Evolutionary conservation across 1,284 basidiomycete species (phyloP), one percentile per base, ranked within the genome.

Genomic region (Wolfiporia cocos): DNA sequence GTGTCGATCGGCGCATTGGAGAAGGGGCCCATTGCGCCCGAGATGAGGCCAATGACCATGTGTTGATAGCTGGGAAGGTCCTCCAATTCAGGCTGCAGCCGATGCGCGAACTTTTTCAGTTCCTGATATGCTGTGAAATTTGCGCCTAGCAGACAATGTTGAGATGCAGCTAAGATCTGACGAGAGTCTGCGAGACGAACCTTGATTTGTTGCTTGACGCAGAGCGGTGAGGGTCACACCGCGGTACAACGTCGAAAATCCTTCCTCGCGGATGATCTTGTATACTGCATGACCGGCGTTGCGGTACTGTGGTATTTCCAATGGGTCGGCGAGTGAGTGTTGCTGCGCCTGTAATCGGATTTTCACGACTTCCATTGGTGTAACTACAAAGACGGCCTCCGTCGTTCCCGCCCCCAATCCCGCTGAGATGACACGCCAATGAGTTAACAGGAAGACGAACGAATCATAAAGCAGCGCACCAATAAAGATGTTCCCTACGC

Each of bases 61-160:
- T 95, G 93, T 62, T 97, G 93, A 66, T 91, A 97, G 32, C 89
- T 91, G 1, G 95, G 96, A 41, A 99, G 74, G 32, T 86, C 78
- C 9, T 64, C 66, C 32, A 78, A 54, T 31, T 85, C 76, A 11
- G 92, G 92, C 63, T 99, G 95, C 53, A 76, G 68, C 44, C 67
- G 67, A 47, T 87, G 76, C 22, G 89, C 86, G 43, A 82, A 56
- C 59, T 86, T 87, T 73, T 98, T 98, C 55, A 98, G 73, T 63
- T 98, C 91, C 65, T 97, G 95, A 71, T 99, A 99, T 30, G 90
- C 92, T 4, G 95, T 99, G 58, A 99, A 99, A 67, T 99, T 99
- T 43, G 92, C 95, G 54, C 92, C 92, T 85, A 6, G n/a, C 31
- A 7, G 32, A 23, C 26, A 29, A 29, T 29, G 26, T 29, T n/a